phyloP scores from a whole-genome alignment of 495 filamentous ascomycete genomes.

The Daldinia concentrica region DNA sequence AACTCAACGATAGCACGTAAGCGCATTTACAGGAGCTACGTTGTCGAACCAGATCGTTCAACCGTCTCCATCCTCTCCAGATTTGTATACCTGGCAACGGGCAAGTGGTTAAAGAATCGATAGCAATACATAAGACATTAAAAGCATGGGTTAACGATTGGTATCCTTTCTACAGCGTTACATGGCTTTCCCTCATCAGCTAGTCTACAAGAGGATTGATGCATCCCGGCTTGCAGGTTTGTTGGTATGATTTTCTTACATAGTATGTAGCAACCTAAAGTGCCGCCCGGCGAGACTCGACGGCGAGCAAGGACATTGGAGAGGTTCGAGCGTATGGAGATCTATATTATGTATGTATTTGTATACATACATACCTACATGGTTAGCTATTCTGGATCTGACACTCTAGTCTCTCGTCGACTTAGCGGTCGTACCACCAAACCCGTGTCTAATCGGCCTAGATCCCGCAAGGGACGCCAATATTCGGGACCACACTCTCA shows the following conservation, averaged over 20 bases:
- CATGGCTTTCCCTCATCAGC: conserved; percentile 26
- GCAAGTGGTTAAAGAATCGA: conserved; percentile 14
- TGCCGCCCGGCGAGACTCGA: conserved; percentile 36
- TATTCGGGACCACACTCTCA: background rate
- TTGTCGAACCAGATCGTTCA: conserved; percentile 3
- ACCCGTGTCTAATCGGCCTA: background rate
- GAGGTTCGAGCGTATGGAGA: conserved; percentile 18
- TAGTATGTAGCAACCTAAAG: conserved; percentile 27
- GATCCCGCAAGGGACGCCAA: background rate
- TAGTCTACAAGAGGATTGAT: conserved; percentile 29
- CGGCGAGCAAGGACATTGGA: conserved; percentile 33
- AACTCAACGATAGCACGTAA: background rate
- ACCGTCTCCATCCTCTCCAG: conserved; percentile 7
- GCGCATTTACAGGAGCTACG: conserved; percentile 21
- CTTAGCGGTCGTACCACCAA: conserved; percentile 26
- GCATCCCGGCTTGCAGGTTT: conserved; percentile 29
- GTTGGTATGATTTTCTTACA: conserved; percentile 35
- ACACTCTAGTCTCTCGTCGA: background rate
- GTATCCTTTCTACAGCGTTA: conserved; percentile 21
- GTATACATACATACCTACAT: background rate
- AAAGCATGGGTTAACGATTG: conserved; percentile 17
- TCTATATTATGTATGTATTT: conserved; percentile 15
- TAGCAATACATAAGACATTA: conserved; percentile 1
- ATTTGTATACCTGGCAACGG: conserved; percentile 10
- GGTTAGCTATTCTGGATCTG: too few species aligned